A percentile compares a stretch with the other conserved stretches of the same genome.
phyloP scores from a whole-genome alignment of 1,139 yeast genomes.

The Candida pseudoviswanathii region DNA sequence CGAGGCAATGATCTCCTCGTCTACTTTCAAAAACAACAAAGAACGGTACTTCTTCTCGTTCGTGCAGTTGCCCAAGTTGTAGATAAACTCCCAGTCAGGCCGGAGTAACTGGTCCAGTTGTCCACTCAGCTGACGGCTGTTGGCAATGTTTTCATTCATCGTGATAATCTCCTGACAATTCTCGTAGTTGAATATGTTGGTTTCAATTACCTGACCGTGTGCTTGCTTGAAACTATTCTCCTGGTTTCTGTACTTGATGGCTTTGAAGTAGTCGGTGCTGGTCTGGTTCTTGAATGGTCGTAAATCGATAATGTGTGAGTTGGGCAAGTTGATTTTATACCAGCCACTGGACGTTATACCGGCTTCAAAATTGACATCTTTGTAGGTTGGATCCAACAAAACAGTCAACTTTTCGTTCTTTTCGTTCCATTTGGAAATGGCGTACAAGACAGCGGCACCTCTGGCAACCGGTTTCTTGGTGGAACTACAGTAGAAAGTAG shows the following conservation, averaged over 20 bases:
- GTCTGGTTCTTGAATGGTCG: conserved; percentile 35
- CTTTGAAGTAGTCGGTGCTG: conserved; percentile 37
- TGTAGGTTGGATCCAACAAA: conserved; percentile 41
- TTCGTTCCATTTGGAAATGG: conserved; percentile 39
- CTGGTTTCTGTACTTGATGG: conserved; percentile 43
- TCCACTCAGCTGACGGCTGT: conserved; percentile 35
- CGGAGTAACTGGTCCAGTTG: conserved; percentile 38
- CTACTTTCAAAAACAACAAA: conserved; percentile 39
- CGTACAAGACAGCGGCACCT: conserved; percentile 40
- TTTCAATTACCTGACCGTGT: conserved; percentile 33
- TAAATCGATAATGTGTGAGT: conserved; percentile 44
- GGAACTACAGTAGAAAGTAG: conserved; percentile 39
- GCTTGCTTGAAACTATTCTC: conserved; percentile 34
- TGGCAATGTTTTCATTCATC: conserved; percentile 42
- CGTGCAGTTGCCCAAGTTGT: conserved; percentile 27
- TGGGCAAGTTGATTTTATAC: conserved; percentile 35
- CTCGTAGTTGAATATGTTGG: conserved; percentile 24
- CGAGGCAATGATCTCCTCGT: conserved; percentile 37
- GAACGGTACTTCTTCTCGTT: conserved; percentile 30
- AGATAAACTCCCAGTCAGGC: conserved; percentile 34
- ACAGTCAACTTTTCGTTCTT: conserved; percentile 31
- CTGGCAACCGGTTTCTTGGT: conserved; percentile 44
- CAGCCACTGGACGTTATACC: conserved; percentile 44
- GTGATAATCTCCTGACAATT: conserved; percentile 32
- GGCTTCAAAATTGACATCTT: conserved; percentile 32